Conservation (phyloP, 352 stramenopile species). For the Phytophthora rubi region DNA sequence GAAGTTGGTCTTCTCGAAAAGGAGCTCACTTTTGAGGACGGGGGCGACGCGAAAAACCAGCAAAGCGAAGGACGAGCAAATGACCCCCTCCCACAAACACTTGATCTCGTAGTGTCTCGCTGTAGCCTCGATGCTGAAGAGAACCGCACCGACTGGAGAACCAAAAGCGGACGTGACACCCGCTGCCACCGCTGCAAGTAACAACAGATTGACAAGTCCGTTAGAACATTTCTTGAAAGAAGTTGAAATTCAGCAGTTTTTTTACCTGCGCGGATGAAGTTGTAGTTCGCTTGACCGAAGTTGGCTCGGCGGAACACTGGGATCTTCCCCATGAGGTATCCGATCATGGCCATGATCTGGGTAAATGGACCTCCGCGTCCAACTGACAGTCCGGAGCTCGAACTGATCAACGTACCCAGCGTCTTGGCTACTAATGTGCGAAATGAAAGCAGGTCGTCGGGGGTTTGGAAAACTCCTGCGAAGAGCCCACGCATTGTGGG, state of each 20-base stretch:
- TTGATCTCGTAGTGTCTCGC: slow-evolving; percentile 88
- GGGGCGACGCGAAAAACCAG: slow-evolving; percentile 79
- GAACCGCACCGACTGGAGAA: slow-evolving; percentile 72
- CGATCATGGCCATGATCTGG: slow-evolving; percentile 81
- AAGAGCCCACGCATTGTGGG: slow-evolving; percentile 85
- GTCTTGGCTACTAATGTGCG: slow-evolving; percentile 75
- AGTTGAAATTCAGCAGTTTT: too few species aligned
- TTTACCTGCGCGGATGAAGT: slow-evolving; percentile 71
- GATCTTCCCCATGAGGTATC: slow-evolving; percentile 71
- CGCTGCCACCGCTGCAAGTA: slow-evolving; percentile 60
- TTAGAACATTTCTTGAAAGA: too few species aligned
- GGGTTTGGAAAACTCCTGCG: slow-evolving; percentile 80
- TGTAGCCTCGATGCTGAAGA: slow-evolving; percentile 88
- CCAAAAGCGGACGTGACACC: slow-evolving; percentile 86
- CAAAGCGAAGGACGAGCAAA: slow-evolving; percentile 81
- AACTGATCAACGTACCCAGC: slow-evolving; percentile 70
- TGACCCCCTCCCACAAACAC: slow-evolving; percentile 85
- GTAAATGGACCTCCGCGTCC: slow-evolving; percentile 77
- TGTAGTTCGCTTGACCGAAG: slow-evolving; percentile 79
- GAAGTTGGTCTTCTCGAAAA: slow-evolving; percentile 87
- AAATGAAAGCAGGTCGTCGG: slow-evolving; percentile 67
- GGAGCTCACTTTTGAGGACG: slow-evolving; percentile 73
- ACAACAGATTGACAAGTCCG: neutral
- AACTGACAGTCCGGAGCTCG: slow-evolving; percentile 73
- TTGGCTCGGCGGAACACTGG: slow-evolving; percentile 71